Evolutionary conservation across 345 rosid genomes (phyloP), one percentile per base, ranked within the genome.

Genomic region (Mercurialis annua): DNA sequence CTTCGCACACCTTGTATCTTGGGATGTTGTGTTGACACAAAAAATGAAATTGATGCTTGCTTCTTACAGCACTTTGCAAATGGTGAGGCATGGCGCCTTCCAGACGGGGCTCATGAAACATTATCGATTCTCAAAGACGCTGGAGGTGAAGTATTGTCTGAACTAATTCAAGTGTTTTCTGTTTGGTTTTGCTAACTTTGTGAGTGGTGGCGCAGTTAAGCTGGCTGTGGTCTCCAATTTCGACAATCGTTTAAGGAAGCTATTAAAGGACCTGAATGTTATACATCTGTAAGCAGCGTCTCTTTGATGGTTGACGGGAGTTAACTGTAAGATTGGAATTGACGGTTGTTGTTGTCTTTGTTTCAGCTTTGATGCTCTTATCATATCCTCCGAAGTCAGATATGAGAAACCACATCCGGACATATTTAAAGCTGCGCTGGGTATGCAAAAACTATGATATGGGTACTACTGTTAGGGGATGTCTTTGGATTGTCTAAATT

Each of bases 221-320:
- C 55, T 88, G 77, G 98, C 92, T 75, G 96, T 92, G 42, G 89
- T 90, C 20, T 92, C 97, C 59, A 92, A 92, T 72, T 92, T 92
- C 30, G 98, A 90, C 78, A 82, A 75, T 48, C 84, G 97, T 24
- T 71, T 92, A 40, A 88, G 91, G 84, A 92, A 85, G 81, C 78
- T 88, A 50, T 58, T 92, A 78, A 81, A 88, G 84, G 98, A 92
- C 74, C 85, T 90, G 62, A 78, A 82, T 68, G 86, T 88, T 50
- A 67, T 85, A 66, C 85, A 88, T 73, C 78, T 92, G 98, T 92
- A 81, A 86, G 96, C 74, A 42, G 64, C 57, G 26, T 58, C 40
- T 38, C 55, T 36, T 62, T 69, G n/a, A n/a, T n/a, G n/a, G n/a
- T n/a, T n/a, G n/a, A n/a, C n/a, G n/a, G n/a, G 42, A 59, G 29